These are phyloP conservation scores for Paraphoma chrysanthemicola DNA, from an alignment of 2,329 filamentous ascomycete species.

Conservation along the genomic window DNA sequence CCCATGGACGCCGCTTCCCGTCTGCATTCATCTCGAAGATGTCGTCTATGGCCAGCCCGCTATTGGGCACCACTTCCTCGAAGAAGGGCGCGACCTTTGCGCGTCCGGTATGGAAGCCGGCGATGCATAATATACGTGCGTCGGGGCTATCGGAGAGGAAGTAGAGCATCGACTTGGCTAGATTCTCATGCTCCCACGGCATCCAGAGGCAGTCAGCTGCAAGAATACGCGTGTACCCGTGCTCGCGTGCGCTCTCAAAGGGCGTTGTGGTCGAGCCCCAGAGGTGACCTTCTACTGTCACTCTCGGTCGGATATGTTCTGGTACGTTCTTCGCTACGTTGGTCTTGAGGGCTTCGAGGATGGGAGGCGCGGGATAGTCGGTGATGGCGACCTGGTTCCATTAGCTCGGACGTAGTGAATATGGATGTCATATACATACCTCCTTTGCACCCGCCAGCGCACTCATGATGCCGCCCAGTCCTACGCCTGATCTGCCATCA, in stretches of 20 bases:
- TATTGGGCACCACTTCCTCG: slow-evolving; percentile 57
- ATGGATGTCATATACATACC: slow-evolving; percentile 39
- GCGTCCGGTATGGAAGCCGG: slow-evolving; percentile 75
- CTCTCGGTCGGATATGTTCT: slow-evolving; percentile 37
- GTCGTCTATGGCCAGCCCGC: slow-evolving; percentile 64
- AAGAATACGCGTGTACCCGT: slow-evolving; percentile 67
- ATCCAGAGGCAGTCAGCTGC: slow-evolving; percentile 80
- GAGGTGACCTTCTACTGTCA: slow-evolving; percentile 65
- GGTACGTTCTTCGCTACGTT: slow-evolving; percentile 65
- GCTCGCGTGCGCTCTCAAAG: slow-evolving; percentile 49
- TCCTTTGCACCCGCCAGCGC: slow-evolving; percentile 53
- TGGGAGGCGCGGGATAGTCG: slow-evolving; percentile 70
- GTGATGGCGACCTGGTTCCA: slow-evolving; percentile 61
- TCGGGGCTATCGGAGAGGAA: slow-evolving; percentile 59
- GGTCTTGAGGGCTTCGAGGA: slow-evolving; percentile 64
- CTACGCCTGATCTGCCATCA: slow-evolving; percentile 50
- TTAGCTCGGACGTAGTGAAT: not conserved
- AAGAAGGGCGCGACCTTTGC: slow-evolving; percentile 72
- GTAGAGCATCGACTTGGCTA: slow-evolving; percentile 67
- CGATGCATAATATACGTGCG: slow-evolving; percentile 69
- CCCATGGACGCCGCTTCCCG: slow-evolving; percentile 68
- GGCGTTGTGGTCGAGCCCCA: slow-evolving; percentile 65
- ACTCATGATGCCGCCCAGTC: slow-evolving; percentile 56
- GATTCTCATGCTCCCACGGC: slow-evolving; percentile 73
- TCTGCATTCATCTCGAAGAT: slow-evolving; percentile 75